Conservation (phyloP, 2,329 filamentous ascomycete species). For the Rhexocercosporidium sp. region DNA sequence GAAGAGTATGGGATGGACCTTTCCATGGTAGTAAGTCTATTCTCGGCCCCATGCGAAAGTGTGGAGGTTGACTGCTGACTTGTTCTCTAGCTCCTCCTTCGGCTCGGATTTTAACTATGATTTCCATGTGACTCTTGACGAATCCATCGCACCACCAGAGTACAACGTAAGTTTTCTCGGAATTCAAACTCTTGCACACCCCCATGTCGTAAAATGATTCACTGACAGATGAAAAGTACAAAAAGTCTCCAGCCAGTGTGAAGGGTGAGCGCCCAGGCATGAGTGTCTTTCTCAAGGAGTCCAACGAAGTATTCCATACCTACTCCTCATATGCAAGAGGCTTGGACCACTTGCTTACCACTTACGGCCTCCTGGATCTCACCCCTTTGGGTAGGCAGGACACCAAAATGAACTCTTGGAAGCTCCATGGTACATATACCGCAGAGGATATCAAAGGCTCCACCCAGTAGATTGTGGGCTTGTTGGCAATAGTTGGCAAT, state of each 20-base stretch:
- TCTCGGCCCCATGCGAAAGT: too few species aligned
- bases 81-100: slow-evolving; percentile 39
- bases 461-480: too few species aligned
- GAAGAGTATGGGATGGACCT: slow-evolving; percentile 47
- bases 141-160: slow-evolving; percentile 34
- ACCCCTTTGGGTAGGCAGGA: slow-evolving; percentile 45
- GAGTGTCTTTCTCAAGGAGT: slow-evolving; percentile 45
- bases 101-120: slow-evolving; percentile 48
- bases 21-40: slow-evolving; percentile 44
- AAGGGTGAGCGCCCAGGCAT: slow-evolving; percentile 46
- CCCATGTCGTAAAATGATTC: background rate
- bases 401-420: slow-evolving; percentile 18
- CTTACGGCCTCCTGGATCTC: slow-evolving; percentile 43
- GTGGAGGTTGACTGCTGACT: background rate
- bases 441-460: slow-evolving; percentile 9
- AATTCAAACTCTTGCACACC: background rate
- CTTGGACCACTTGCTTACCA: slow-evolving; percentile 41
- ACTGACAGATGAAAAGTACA: slow-evolving; percentile 12
- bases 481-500: background rate
- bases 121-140: slow-evolving; percentile 45
- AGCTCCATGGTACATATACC: slow-evolving; percentile 32
- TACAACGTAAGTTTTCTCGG: slow-evolving; percentile 27
- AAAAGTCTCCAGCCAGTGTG: background rate
- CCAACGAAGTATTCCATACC: slow-evolving; percentile 45
- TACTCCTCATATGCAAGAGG: slow-evolving; percentile 46